These are phyloP conservation scores for Porogramme epimiltina DNA, from an alignment of 1,284 basidiomycete species.

Conservation along the genomic window DNA sequence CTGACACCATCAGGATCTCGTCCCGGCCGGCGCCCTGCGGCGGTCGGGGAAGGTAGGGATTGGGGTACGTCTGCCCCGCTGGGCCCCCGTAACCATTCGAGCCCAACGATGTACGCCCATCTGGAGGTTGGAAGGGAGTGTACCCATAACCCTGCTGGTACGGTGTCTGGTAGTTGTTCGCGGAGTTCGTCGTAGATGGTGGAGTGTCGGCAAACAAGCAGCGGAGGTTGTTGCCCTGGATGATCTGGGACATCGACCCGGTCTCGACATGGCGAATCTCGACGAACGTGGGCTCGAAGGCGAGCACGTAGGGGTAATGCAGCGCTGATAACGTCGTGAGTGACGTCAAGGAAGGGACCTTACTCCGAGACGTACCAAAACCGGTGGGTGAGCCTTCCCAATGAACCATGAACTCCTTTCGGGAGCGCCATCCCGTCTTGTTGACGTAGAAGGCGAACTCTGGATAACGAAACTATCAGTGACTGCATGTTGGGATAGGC, in stretches of 20 bases:
- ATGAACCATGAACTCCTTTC: conserved; percentile 91
- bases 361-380: conserved; percentile 69
- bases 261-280: conserved; percentile 97
- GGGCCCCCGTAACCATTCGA: conserved; percentile 45
- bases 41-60: conserved; percentile 46
- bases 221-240: conserved; percentile 88
- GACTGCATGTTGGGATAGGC: too few relatives aligned
- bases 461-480: conserved; percentile 33
- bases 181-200: conserved; percentile 70
- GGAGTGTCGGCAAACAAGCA: conserved; percentile 94
- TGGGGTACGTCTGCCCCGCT: conserved; percentile 37
- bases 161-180: conserved; percentile 31
- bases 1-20: conserved; percentile 80
- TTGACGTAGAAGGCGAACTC: conserved; percentile 99
- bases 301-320: conserved; percentile 95
- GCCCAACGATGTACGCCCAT: conserved; percentile 17
- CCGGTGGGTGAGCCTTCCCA: conserved; percentile 96
- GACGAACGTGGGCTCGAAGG: conserved; percentile 96
- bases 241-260: conserved; percentile 91
- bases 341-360: not conserved
- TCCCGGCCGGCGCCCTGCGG: conserved; percentile 53
- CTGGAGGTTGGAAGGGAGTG: conserved; percentile 37
- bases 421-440: conserved; percentile 91
- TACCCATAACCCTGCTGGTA: conserved; percentile 34
- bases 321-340: conserved; percentile 59